Evolutionary conservation across 306 rosid genomes (phyloP).

Genomic region (Abrus pulchellus): DNA sequence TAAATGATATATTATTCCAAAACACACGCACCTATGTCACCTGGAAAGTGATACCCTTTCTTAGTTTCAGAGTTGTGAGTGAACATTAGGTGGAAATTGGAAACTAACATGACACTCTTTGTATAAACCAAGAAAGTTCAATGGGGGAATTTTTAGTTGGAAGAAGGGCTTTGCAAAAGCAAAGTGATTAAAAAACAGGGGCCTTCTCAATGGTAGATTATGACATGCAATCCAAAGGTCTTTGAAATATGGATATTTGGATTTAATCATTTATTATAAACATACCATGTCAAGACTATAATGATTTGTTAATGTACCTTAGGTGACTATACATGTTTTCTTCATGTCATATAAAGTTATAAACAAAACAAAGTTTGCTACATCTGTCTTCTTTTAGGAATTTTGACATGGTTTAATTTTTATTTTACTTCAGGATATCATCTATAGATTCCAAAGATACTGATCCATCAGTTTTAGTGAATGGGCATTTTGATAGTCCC

Average conservation of each 20-base stretch:
- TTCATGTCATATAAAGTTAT: constrained; percentile 4
- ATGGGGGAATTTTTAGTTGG: not conserved
- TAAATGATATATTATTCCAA: constrained; percentile 1
- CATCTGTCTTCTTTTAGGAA: constrained; percentile 38
- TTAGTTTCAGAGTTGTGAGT: not conserved
- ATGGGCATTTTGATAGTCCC: constrained; percentile 93
- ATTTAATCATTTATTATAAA: not conserved
- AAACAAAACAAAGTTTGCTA: constrained; percentile 18
- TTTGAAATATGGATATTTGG: constrained; percentile 13
- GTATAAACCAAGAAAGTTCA: not conserved
- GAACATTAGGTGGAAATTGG: constrained; percentile 1
- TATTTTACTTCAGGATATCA: constrained; percentile 70
- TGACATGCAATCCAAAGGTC: not conserved
- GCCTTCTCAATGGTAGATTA: not conserved
- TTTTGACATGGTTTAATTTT: constrained; percentile 41
- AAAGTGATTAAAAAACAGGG: not conserved
- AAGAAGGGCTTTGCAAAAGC: not conserved
- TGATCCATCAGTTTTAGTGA: constrained; percentile 85
- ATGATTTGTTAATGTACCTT: not conserved
- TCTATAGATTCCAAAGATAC: constrained; percentile 71
- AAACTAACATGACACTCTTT: constrained; percentile 12
- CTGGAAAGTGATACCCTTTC: constrained; percentile 1
- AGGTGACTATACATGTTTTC: constrained; percentile 10
- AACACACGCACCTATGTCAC: not conserved
- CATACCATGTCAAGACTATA: not conserved